Evolutionary conservation across 176 grass and related monocot genomes (phyloP), one percentile per base, ranked within the genome.

Genomic region (Juncus effusus): DNA sequence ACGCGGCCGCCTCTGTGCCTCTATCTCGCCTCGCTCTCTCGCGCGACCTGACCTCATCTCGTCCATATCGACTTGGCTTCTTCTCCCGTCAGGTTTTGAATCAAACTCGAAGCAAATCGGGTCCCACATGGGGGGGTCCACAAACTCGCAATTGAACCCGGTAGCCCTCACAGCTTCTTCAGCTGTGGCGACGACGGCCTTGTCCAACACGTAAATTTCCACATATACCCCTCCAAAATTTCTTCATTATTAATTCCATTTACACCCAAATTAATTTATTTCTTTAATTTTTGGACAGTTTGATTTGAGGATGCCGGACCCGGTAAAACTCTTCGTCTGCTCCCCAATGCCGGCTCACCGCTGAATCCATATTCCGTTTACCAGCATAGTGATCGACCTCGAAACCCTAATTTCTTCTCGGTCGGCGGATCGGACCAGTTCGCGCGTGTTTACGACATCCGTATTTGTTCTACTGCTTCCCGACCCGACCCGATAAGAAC

Each of bases 121-220:
- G 15, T 67, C 62, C 40, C 92, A 96, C 42, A 45, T 13, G 77
- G 62, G 50, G 42, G 80, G 36, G 85, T 65, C 40, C 85, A 91
- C 74, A 89, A 84, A 75, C 10, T 97, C 54, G 85, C 85, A 13
- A 54, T 92, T 10, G 85, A 92, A 81, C 85, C 67, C 36, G 93
- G 88, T 74, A 89, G 82, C 63, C 71, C 82, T 65, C 76, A 86
- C 45, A 70, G 77, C 60, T 83, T 97, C 76, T 97, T 91, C 77
- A 97, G 71, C 51, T 97, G 93, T 57, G 88, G 88, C 50, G 93
- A 89, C 54, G 93, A 97, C 70, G 85, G 93, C 44, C 71, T 86
- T 50, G 85, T 97, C 71, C 88, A 89, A 16, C 93, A 80, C 53
- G 93, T 97, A 91, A 61, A 79, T 82, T 47, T 39, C 55, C 76